These are phyloP conservation scores for Candida maesae DNA, from an alignment of 805 yeast genomes.

Conservation along the genomic window DNA sequence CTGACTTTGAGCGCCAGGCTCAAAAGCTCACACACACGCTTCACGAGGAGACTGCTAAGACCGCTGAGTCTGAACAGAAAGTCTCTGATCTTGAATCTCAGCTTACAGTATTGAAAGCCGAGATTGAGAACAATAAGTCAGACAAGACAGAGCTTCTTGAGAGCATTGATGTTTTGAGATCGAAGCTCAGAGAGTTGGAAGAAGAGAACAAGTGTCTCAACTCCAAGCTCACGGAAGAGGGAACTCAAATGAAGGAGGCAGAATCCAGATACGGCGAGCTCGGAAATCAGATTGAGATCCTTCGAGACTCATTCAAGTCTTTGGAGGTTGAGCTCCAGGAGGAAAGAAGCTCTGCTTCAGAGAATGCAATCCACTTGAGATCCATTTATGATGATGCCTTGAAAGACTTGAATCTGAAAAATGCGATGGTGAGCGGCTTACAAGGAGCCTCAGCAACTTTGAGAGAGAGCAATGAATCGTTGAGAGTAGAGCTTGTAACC, in stretches of 20 bases:
- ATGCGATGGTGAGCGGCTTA: constrained; percentile 11
- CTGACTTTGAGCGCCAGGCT: constrained; percentile 21
- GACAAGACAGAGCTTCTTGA: no score
- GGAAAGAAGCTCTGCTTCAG: constrained; percentile 1
- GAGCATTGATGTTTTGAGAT: no score
- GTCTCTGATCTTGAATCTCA: background rate
- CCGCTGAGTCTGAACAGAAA: constrained; percentile 1
- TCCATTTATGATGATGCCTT: background rate
- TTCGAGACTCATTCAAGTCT: background rate
- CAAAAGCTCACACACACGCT: constrained; percentile 8
- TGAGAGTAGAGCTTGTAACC: background rate
- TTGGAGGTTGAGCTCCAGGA: constrained; percentile 1
- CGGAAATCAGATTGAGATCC: constrained; percentile 1
- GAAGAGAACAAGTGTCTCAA: constrained; percentile 2
- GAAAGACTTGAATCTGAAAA: constrained; percentile 11
- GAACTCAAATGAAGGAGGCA: constrained; percentile 3
- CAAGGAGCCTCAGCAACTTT: constrained; percentile 14
- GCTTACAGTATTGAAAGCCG: background rate
- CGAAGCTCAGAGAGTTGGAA: no score
- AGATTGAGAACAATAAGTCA: no score
- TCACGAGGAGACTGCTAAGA: constrained; percentile 10
- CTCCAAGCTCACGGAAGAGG: constrained; percentile 4
- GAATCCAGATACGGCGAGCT: constrained; percentile 3
- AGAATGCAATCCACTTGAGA: background rate
- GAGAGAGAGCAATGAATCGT: background rate